Base-by-base conservation (phyloP, 805 yeast species). In the Tetrapisispora iriomotensis region DNA sequence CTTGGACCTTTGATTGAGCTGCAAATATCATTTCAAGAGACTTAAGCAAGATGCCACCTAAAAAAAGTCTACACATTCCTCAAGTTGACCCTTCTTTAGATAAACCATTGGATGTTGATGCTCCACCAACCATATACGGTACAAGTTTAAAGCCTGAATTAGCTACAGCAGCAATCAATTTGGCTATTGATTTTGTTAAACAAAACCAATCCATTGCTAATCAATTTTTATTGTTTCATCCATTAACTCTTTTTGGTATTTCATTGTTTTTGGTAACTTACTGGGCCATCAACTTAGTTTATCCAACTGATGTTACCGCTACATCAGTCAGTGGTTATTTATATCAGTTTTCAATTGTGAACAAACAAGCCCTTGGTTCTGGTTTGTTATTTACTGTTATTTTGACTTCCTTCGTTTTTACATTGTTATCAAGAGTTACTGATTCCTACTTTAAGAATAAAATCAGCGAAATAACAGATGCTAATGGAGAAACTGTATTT, bases 131-230 rank as follows among this genome's bases (percentile, higher is more conserved):
- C 1, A 72, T 82, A 28, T 62, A 58, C 34, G 64, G 75, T 27
- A 50, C 72, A 1, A 56, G 60, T 2, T 63, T 83, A 37, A 65
- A 63, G 6, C 88, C 88, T 1, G 74, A 71, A 23, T 65, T 68
- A 29, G 66, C 80, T 1, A 72, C 74, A 32, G 82, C 82, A 9
- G 74, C 79, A 1, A 52, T 79, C 39, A 77, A 74, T 41, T 59
- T 82, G 43, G 75, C 79, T 23, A 75, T 82, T 41, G 92, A 82
- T 54, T 75, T 68, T 46, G 62, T 74, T 40, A 61, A 55, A 41
- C 63, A 58, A 43, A 52, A 58, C 29, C 79, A 74, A 51, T 60
- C 77, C 2, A 43, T 58, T 20, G 64, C 75, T 38, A 74, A 71
- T 53, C 67, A 53, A 42, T 50, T 51, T 34, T 50, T 75, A 29